phyloP scores from a whole-genome alignment of 108 stramenopile genomes.

The Parietichytrium sp. region DNA sequence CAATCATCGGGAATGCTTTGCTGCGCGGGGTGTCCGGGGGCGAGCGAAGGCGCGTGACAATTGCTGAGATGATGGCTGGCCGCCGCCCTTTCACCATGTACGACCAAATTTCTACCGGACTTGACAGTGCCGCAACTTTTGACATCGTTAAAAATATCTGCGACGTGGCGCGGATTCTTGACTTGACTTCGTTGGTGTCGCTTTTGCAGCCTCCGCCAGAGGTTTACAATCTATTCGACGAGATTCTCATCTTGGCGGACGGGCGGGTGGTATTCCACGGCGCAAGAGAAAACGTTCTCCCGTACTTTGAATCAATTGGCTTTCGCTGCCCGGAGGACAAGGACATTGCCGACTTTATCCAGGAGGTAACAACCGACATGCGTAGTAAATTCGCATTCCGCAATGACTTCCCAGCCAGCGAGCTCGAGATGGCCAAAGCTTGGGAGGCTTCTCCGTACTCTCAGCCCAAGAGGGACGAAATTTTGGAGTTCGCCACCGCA shows the following conservation, averaged over 20 bases:
- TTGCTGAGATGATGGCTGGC: conserved; percentile 72
- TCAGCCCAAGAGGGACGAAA: background rate
- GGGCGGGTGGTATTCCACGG: conserved; percentile 79
- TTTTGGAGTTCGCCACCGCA: background rate
- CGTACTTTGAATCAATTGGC: conserved; percentile 67
- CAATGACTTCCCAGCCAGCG: background rate
- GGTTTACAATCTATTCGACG: conserved; percentile 84
- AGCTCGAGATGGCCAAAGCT: background rate
- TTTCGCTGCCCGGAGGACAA: conserved; percentile 69
- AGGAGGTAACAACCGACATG: conserved; percentile 46
- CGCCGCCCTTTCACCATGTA: conserved; percentile 49
- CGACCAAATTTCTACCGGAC: conserved; percentile 76
- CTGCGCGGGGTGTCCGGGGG: conserved; percentile 83
- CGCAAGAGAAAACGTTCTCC: conserved; percentile 64
- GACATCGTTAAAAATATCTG: conserved; percentile 69
- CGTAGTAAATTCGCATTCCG: background rate
- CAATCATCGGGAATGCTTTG: conserved; percentile 61
- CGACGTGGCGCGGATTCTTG: conserved; percentile 42
- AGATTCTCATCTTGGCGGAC: conserved; percentile 73
- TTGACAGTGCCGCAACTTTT: conserved; percentile 74
- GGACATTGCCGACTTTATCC: conserved; percentile 74
- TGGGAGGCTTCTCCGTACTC: background rate
- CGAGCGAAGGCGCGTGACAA: conserved; percentile 78
- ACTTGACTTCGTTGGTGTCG: conserved; percentile 61
- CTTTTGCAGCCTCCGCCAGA: conserved; percentile 86